Evolutionary conservation across 768 basidiomycete genomes (phyloP).

Genomic region (Russula lepida): DNA sequence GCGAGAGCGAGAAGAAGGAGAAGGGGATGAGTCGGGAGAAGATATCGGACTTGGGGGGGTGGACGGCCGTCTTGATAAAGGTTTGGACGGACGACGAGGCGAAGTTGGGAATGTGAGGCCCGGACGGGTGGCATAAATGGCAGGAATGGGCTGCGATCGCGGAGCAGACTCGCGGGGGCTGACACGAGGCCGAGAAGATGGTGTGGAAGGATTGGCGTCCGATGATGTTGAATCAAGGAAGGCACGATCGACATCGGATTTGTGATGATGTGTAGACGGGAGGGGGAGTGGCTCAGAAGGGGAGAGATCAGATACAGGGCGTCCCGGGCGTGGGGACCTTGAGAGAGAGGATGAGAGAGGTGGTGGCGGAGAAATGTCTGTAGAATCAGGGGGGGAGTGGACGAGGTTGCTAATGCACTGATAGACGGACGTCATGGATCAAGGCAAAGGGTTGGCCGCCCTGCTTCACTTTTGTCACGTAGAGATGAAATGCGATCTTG

Average conservation of each 20-base stretch:
- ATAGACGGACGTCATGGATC: conserved; percentile 11
- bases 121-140: conserved; percentile 5
- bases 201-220: conserved; percentile 10
- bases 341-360: background rate
- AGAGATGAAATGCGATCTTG: background rate
- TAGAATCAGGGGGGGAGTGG: conserved; percentile 12
- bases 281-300: conserved; percentile 9
- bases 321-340: background rate
- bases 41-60: conserved; percentile 28
- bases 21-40: conserved; percentile 28
- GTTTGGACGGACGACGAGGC: conserved; percentile 11
- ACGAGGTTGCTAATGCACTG: background rate
- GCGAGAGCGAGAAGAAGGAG: conserved; percentile 30
- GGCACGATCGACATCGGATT: conserved; percentile 14
- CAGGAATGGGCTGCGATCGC: conserved; percentile 11
- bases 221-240: background rate
- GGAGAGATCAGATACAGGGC: conserved; percentile 4
- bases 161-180: conserved; percentile 11
- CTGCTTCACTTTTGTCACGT: background rate
- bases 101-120: conserved; percentile 11
- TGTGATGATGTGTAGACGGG: background rate
- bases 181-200: conserved; percentile 13
- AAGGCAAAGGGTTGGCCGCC: conserved; percentile 3
- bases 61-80: conserved; percentile 20
- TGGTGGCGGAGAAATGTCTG: conserved; percentile 14